Evolutionary conservation across 257 asterid genomes (phyloP), one percentile per base, ranked within the genome.

Genomic region (Penstemon eatonii): DNA sequence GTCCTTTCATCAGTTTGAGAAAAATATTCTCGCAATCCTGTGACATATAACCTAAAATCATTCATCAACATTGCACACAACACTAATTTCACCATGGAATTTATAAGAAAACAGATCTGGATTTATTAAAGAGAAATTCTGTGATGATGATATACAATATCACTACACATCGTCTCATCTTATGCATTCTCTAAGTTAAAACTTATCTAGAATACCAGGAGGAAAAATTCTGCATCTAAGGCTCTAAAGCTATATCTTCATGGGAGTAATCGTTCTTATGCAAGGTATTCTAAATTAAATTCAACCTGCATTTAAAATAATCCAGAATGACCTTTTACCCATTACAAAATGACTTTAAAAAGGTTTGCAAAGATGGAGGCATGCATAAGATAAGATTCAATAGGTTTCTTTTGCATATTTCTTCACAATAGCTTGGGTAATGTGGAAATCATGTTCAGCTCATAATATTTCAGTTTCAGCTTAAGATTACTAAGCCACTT

Each of bases 1-100:
- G 77, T 69, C 75, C 92, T 80, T 67, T 86, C 86, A 73, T 86
- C 92, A 63, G 84, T 81, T 76, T 86, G 92, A 49, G 86, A 77
- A 73, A 83, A 86, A 73, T 83, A 86, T 70, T 86, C 92, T 13
- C 92, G 84, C 63, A 86, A 75, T 15, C 92, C 92, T 86, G 78
- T 45, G 66, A 66, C 46, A 77, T 6, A 39, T 41, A 73, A 71
- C 36, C 56, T 50, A 63, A 58, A 71, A 68, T 42, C 60, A 46
- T 65, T 72, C 69, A 59, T 66, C 69, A 70, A 15, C 65, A 47
- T 60, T 76, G 72, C 72, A 67, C 38, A 63, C 71, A 67, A 62
- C 62, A 43, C 7, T 8, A 49, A 44, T 37, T 7, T 47, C 55
- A 46, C 25, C 43, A 58, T 18, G 45, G n/a, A 50, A 53, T 18